Base-by-base conservation (phyloP, 106 monocot genomes). In the Iris macrosiphon region DNA sequence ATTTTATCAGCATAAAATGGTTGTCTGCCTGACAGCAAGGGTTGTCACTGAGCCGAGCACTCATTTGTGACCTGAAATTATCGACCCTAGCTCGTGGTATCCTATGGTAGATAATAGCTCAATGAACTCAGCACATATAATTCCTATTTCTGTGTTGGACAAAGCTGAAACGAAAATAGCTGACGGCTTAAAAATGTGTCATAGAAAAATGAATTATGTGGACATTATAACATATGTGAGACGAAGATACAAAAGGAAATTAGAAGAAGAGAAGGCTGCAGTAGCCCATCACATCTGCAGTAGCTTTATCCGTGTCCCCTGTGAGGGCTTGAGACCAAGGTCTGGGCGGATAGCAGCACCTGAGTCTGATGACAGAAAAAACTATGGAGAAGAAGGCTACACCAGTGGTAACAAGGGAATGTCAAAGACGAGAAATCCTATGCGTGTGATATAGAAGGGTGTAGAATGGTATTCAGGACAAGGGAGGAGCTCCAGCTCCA, bases 241-340 rank as follows among this genome's bases (percentile, higher is more conserved):
- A 40, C 58, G 64, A 40, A 67, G 58, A 27, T 73, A 66, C 2
- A 94, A 79, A 66, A 64, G 78, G 52, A 83, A 83, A 35, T 13
- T 31, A 11, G 84, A 78, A 64, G 57, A 44, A 43, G 56, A 75
- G 33, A 55, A 57, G 18, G 49, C 30, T 33, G 24, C 43, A 17
- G 64, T 20, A 45, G 45, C 3, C 7, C 8, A n/a, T 15, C 26
- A 44, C 4, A 57, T 61, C 42, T 25, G 1, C 13, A 57, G 17
- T 25, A 40, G 50, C 42, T 98, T 98, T 60, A 56, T 75, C 1
- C 86, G 87, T 15, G 73, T 86, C 34, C 96, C 96, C 15, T 98
- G 96, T 51, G 96, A 98, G 53, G 80, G 96, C 17, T 70, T 98
- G 60, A 83, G 96, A 40, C 70, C 80, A 40, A 77, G 96, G 26